Evolutionary conservation across 2,329 filamentous ascomycete genomes (phyloP).

Genomic region (Trichoderma sp.): DNA sequence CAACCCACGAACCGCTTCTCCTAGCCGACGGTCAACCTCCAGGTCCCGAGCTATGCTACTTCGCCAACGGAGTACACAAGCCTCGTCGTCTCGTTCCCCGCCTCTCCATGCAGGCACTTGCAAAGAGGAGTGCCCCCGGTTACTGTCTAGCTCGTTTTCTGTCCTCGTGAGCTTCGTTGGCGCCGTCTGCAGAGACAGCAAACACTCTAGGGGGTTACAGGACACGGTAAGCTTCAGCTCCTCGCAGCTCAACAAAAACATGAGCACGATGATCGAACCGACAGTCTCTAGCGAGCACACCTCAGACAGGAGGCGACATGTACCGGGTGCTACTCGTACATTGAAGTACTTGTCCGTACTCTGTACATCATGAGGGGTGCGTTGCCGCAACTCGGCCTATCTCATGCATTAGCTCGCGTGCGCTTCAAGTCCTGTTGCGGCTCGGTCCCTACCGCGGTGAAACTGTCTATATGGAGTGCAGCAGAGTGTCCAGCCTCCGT

Average conservation of each 20-base stretch:
- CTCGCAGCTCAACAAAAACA: slow-evolving; percentile 5
- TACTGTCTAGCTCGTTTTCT: slow-evolving; percentile 13
- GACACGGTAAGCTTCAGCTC: slow-evolving; percentile 16
- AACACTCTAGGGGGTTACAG: slow-evolving; percentile 13
- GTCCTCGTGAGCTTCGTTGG: slow-evolving; percentile 23
- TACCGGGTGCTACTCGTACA: background rate
- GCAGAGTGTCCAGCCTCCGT: slow-evolving; percentile 8
- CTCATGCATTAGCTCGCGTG: slow-evolving; percentile 23
- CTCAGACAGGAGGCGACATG: background rate
- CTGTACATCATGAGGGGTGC: background rate
- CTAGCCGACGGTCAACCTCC: slow-evolving; percentile 15
- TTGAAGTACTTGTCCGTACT: background rate
- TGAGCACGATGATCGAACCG: slow-evolving; percentile 1
- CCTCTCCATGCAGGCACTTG: slow-evolving; percentile 18
- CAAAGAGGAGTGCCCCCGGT: slow-evolving; percentile 6
- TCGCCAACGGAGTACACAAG: background rate
- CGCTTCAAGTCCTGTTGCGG: background rate
- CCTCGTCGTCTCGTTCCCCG: slow-evolving; percentile 4
- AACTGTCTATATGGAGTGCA: background rate
- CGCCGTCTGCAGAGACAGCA: slow-evolving; percentile 8
- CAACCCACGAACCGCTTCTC: slow-evolving; percentile 4
- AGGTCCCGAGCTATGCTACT: no score
- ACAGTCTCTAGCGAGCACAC: slow-evolving; percentile 6
- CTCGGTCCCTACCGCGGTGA: slow-evolving; percentile 19
- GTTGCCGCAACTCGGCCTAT: slow-evolving; percentile 5